Evolutionary conservation across 1,284 basidiomycete species (phyloP), one percentile per base, ranked within the genome.

Genomic region (Cutaneotrichosporon sp.): DNA sequence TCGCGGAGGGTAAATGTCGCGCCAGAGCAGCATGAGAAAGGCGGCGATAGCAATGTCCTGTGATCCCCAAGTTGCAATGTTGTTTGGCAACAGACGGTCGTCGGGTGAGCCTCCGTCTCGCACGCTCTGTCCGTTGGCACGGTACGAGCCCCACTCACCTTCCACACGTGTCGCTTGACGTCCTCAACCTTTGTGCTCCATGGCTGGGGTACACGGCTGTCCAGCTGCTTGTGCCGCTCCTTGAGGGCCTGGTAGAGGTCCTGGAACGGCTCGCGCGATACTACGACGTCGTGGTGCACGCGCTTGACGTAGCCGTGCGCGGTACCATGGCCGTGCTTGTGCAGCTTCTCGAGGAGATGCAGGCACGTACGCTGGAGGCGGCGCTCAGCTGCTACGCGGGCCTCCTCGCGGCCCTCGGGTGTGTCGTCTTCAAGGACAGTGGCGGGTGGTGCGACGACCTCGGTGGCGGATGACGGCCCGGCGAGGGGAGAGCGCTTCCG

Each of bases 11-110:
- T 85, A 94, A 47, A 86, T 88, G 56, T 86, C 83, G 70, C 88
- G 90, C 95, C 95, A 98, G 4, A 98, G 81, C 0, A 95, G 83
- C 79, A 98, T 93, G 51, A 97, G 82, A 78, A 90, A 98, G 0
- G 93, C 92, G 4, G 92, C 94, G 56, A 96, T 92, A 0, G 90
- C 91, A 53, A 96, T 89, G 76, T 97, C 93, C 87, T 86, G 81
- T 69, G 67, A 65, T 31, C 76, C 77, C 76, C 76, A 79, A 69
- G 69, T 62, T 18, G 77, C 73, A 26, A 78, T 47, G 59, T 73
- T 65, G 52, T 62, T 64, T 62, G 64, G 69, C 61, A 63, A 62
- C 57, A 59, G 31, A n/a, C 62, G 65, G 49, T 72, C 69, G 64
- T 65, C 67, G 58, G 70, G 72, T 72, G 69, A 70, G 72, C 69